Percentiles rank a stretch among this genome's conserved stretches.
phyloP scores from a whole-genome alignment of 352 stramenopile species.

The Globisporangium spiculum region DNA sequence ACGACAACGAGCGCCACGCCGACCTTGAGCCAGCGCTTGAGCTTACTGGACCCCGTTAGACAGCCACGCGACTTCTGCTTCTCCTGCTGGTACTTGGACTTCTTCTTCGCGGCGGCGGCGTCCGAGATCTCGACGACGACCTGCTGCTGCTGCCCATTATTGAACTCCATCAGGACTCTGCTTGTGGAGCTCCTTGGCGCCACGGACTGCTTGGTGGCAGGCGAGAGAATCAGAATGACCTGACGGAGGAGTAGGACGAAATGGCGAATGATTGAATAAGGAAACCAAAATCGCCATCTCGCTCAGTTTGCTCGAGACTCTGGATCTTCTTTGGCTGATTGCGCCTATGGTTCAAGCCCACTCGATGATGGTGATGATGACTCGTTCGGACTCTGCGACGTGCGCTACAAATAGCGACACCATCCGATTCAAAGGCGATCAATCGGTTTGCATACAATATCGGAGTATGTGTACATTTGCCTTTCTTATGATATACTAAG shows the following conservation, averaged over 20 bases:
- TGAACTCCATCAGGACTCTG: background rate
- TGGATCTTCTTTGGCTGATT: background rate
- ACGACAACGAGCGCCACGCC: conserved; percentile 14
- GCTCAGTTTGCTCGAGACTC: background rate
- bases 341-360: background rate
- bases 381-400: background rate
- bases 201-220: background rate
- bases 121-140: background rate
- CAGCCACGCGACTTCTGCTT: background rate
- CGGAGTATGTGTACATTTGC: no score
- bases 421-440: background rate
- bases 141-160: background rate
- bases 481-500: background rate
- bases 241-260: background rate
- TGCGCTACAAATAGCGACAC: background rate
- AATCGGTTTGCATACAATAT: background rate
- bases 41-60: background rate
- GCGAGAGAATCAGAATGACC: background rate
- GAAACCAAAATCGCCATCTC: background rate
- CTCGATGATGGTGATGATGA: background rate
- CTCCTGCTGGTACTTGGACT: background rate
- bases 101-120: background rate
- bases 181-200: background rate
- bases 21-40: conserved; percentile 30
- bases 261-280: conserved; percentile 1